phyloP scores from a whole-genome alignment of 495 filamentous ascomycete genomes.

The Geoglossum glabrum region DNA sequence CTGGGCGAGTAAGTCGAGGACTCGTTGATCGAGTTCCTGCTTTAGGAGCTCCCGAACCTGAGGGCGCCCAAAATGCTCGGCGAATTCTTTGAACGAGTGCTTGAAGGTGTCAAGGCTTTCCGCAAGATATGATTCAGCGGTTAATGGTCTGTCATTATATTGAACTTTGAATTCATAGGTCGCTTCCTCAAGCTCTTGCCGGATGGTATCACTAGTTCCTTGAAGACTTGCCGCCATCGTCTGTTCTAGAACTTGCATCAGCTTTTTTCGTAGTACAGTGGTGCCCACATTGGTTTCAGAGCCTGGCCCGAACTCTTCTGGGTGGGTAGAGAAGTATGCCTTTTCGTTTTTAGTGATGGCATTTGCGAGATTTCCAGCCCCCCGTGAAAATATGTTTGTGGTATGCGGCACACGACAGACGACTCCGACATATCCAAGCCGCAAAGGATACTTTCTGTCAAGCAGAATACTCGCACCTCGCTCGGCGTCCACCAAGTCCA shows the following conservation, averaged over 20 bases:
- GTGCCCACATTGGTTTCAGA: conserved; percentile 60
- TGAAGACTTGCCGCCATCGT: conserved; percentile 87
- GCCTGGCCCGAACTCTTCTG: conserved; percentile 54
- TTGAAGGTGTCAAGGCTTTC: conserved; percentile 93
- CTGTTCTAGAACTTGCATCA: conserved; percentile 93
- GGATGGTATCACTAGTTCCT: conserved; percentile 74
- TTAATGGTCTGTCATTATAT: conserved; percentile 90
- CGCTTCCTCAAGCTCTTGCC: conserved; percentile 87
- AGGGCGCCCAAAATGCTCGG: conserved; percentile 70
- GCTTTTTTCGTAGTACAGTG: conserved; percentile 69
- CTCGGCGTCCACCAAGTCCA: conserved; percentile 83
- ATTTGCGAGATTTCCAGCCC: conserved; percentile 58
- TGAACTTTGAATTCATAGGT: conserved; percentile 99
- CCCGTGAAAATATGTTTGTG: conserved; percentile 64
- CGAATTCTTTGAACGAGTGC: conserved; percentile 87
- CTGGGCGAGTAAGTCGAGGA: conserved; percentile 86
- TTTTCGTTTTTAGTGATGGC: conserved; percentile 78
- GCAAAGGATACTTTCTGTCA: conserved; percentile 84
- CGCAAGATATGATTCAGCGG: conserved; percentile 87
- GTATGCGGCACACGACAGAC: conserved; percentile 59
- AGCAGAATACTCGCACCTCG: conserved; percentile 58
- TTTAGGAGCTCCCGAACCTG: conserved; percentile 84
- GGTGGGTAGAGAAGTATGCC: conserved; percentile 69
- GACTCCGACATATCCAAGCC: conserved; percentile 93
- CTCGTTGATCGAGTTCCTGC: conserved; percentile 77